These are phyloP conservation scores for Penicillium verrucosum DNA, from an alignment of 2,329 filamentous ascomycete genomes.

Conservation along the genomic window DNA sequence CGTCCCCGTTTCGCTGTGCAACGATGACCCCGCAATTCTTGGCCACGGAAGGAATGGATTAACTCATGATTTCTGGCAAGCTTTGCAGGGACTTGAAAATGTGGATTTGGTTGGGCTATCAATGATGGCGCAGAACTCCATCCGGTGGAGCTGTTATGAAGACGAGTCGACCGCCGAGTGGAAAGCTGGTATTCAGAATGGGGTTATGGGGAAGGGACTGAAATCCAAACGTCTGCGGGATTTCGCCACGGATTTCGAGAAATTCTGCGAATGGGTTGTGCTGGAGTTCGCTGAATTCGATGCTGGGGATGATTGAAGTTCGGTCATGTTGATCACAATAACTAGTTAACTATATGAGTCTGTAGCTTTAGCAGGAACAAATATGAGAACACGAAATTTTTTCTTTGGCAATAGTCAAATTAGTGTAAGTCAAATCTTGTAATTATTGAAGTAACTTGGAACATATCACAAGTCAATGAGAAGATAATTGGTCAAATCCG, in stretches of 20 bases:
- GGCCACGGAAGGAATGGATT: conserved; percentile 78
- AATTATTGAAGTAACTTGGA: background rate
- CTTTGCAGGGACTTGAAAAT: conserved; percentile 86
- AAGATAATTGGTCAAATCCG: background rate
- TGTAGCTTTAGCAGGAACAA: background rate
- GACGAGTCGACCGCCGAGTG: conserved; percentile 71
- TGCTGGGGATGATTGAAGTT: conserved; percentile 36
- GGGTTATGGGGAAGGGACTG: conserved; percentile 65
- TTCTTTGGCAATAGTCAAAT: background rate
- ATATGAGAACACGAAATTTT: background rate
- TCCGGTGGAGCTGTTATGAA: conserved; percentile 85
- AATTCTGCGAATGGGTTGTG: conserved; percentile 87
- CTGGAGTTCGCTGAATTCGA: conserved; percentile 63
- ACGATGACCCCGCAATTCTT: conserved; percentile 86
- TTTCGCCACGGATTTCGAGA: conserved; percentile 81
- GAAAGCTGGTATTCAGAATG: conserved; percentile 68
- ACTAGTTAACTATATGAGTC: too few relatives aligned
- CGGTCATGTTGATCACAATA: conserved; percentile 17
- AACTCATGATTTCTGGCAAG: conserved; percentile 93
- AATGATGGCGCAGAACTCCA: conserved; percentile 85
- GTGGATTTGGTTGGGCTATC: conserved; percentile 83
- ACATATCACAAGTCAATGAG: background rate
- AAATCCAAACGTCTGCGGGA: conserved; percentile 71
- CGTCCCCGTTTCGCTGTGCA: conserved; percentile 78
- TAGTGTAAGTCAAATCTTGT: background rate